Evolutionary conservation across 495 filamentous ascomycete species (phyloP).

Genomic region (Daldinia grandis): DNA sequence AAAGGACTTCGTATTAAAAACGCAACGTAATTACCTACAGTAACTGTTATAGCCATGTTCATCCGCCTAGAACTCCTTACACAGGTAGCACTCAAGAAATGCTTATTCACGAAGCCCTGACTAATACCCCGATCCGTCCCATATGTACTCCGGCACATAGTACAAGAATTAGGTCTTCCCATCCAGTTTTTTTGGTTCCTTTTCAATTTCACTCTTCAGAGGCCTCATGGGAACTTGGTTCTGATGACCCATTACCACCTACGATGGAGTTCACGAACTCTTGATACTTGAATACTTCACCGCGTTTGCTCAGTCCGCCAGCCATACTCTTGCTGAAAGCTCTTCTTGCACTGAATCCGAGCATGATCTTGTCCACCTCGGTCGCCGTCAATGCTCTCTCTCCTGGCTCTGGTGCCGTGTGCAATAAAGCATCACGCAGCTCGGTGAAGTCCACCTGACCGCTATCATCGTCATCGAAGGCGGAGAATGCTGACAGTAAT

Average conservation of each 20-base stretch:
- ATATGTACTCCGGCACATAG: conserved; percentile 11
- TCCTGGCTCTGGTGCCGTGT: conserved; percentile 80
- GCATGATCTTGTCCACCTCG: conserved; percentile 85
- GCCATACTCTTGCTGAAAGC: conserved; percentile 70
- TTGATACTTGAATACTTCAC: conserved; percentile 80
- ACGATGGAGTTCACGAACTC: conserved; percentile 76
- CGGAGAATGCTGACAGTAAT: conserved; percentile 84
- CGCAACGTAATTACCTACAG: not conserved
- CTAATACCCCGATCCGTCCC: not conserved
- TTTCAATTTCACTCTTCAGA: conserved; percentile 43
- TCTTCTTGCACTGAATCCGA: conserved; percentile 81
- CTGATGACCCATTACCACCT: conserved; percentile 52
- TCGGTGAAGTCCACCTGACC: conserved; percentile 88
- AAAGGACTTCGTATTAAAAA: conserved; percentile 8
- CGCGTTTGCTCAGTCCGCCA: conserved; percentile 58
- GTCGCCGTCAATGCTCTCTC: conserved; percentile 70
- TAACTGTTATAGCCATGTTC: conserved; percentile 9
- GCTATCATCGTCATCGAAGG: conserved; percentile 95
- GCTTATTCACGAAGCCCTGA: not conserved
- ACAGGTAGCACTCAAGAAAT: conserved; percentile 1
- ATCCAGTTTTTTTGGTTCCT: not conserved
- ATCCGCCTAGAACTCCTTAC: conserved; percentile 16
- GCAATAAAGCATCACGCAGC: conserved; percentile 80
- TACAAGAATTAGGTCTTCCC: conserved; percentile 3
- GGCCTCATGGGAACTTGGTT: conserved; percentile 47